Evolutionary conservation across 768 basidiomycete genomes (phyloP).

Genomic region (Tricholoma furcatifolium): DNA sequence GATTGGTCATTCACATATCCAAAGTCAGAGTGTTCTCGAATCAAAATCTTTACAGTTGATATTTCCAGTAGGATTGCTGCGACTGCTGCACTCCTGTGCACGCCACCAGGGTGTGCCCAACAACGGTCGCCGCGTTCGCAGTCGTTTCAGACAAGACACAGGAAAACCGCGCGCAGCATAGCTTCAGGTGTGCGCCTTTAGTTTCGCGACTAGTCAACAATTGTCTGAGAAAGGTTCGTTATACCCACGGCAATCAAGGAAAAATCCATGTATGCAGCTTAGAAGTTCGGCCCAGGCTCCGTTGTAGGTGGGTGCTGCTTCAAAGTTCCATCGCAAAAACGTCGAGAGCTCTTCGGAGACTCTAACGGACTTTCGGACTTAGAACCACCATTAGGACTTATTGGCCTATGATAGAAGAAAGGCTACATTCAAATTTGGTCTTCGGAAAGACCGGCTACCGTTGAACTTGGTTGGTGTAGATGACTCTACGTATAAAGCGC

Average conservation of each 20-base stretch:
- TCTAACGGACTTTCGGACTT: conserved; percentile 13
- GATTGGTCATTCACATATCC: neutral
- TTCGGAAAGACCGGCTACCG: neutral
- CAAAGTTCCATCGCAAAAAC: conserved; percentile 4
- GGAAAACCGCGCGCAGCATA: conserved; percentile 7
- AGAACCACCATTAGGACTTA: neutral
- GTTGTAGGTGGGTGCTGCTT: neutral
- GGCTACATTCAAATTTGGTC: neutral
- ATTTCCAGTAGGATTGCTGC: neutral
- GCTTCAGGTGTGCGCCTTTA: conserved; percentile 1
- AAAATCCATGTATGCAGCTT: neutral
- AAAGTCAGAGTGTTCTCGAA: neutral
- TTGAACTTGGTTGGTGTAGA: neutral
- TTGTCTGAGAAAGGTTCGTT: neutral
- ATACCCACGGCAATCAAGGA: conserved; percentile 21
- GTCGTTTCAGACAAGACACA: neutral
- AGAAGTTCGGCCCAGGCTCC: neutral
- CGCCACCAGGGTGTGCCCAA: neutral
- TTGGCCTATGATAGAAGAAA: neutral
- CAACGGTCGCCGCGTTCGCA: neutral
- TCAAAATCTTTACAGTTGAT: too few species aligned
- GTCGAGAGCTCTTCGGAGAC: conserved; percentile 12
- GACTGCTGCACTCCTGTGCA: conserved; percentile 6
- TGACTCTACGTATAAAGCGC: neutral
- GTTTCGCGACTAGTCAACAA: neutral